Evolutionary conservation across 2,329 filamentous ascomycete species (phyloP).

Genomic region (Elsinoe australis): DNA sequence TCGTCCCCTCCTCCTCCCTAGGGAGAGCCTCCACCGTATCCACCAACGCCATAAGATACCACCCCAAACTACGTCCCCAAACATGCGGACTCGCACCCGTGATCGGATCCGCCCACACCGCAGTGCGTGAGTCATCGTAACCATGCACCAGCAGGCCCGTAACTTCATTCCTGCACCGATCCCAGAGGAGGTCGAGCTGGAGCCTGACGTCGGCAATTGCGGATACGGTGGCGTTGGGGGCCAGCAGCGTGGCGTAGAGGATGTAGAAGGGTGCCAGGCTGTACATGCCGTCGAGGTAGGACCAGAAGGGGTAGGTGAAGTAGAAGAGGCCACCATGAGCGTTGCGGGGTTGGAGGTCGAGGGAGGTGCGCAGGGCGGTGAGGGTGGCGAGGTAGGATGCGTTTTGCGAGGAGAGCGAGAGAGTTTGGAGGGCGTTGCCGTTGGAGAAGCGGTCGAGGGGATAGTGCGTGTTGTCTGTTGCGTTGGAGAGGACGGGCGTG

Average conservation of each 20-base stretch:
- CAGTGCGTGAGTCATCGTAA: conserved; percentile 44
- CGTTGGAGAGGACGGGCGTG: conserved; percentile 22
- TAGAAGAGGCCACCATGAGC: conserved; percentile 31
- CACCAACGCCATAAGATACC: conserved; percentile 48
- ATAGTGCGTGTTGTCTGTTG: conserved; percentile 22
- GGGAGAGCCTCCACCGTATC: conserved; percentile 42
- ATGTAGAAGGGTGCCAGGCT: conserved; percentile 42
- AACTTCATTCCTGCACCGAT: conserved; percentile 35
- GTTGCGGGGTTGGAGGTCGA: conserved; percentile 28
- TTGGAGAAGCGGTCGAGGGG: conserved; percentile 30
- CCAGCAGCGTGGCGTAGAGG: too few relatives aligned
- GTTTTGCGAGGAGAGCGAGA: conserved; percentile 22
- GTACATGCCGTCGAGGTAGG: conserved; percentile 49
- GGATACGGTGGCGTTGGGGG: conserved; percentile 18
- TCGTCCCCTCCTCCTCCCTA: conserved; percentile 16
- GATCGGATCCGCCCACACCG: conserved; percentile 45
- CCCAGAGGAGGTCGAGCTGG: conserved; percentile 42
- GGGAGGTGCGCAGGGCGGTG: conserved; percentile 23
- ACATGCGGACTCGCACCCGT: conserved; percentile 47
- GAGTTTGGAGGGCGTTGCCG: conserved; percentile 27
- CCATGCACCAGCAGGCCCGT: conserved; percentile 47
- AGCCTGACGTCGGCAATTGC: conserved; percentile 25
- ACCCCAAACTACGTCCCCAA: conserved; percentile 49
- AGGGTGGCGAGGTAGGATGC: conserved; percentile 22
- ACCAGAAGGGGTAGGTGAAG: conserved; percentile 44